These are phyloP conservation scores for Nakazawaea holstii DNA, from an alignment of 805 yeast genomes.

Conservation along the genomic window DNA sequence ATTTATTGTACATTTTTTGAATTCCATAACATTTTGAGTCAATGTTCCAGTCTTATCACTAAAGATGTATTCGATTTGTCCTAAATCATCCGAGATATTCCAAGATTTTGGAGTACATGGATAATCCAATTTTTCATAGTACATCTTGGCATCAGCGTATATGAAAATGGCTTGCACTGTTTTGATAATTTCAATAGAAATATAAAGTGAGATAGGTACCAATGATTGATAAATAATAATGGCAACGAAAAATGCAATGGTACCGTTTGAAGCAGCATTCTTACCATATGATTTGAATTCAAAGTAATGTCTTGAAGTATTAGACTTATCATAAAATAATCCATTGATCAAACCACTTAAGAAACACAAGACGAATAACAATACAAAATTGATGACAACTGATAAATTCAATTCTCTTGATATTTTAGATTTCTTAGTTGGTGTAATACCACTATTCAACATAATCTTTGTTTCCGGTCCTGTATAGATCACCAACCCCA, in stretches of 20 bases:
- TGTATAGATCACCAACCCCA: constrained; percentile 72
- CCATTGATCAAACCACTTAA: constrained; percentile 71
- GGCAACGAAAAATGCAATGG: constrained; percentile 70
- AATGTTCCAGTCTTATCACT: constrained; percentile 83
- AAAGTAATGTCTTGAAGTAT: constrained; percentile 53
- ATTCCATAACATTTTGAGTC: constrained; percentile 83
- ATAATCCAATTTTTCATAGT: constrained; percentile 62
- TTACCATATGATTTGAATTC: constrained; percentile 71
- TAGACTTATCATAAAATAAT: constrained; percentile 41
- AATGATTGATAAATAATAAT: constrained; percentile 71
- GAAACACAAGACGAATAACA: constrained; percentile 64
- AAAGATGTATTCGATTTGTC: constrained; percentile 80
- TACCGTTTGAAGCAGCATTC: constrained; percentile 60
- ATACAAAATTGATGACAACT: constrained; percentile 58
- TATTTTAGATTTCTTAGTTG: constrained; percentile 70
- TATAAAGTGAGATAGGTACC: constrained; percentile 79
- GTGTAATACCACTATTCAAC: constrained; percentile 77
- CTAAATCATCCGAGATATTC: constrained; percentile 82
- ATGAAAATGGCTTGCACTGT: constrained; percentile 80
- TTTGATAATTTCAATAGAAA: constrained; percentile 76
- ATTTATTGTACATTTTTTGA: constrained; percentile 71
- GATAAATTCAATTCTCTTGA: constrained; percentile 68
- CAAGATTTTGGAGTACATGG: constrained; percentile 84
- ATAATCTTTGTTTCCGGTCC: constrained; percentile 79
- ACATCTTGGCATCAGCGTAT: constrained; percentile 68